A percentile compares a stretch with the other conserved stretches of the same genome.
Evolutionary conservation across 1,284 basidiomycete species (phyloP).

Genomic region (Irpex sp.): DNA sequence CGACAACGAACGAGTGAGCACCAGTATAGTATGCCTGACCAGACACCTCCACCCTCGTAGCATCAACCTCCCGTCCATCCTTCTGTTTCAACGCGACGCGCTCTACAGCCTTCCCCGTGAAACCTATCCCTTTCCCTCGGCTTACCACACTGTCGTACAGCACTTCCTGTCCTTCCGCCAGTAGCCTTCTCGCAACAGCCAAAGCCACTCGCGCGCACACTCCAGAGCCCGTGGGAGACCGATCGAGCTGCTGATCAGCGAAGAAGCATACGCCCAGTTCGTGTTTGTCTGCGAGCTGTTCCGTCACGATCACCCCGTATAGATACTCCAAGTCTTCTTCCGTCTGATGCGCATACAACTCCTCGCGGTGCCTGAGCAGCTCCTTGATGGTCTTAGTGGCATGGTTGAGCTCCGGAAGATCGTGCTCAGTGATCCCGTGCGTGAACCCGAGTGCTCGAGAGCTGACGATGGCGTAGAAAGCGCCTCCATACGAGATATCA

Average conservation of each 20-base stretch:
- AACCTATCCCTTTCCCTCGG: neutral
- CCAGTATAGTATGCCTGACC: slow-evolving; percentile 33
- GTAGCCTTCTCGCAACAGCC: slow-evolving; percentile 27
- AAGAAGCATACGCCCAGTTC: slow-evolving; percentile 37
- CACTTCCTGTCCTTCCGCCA: neutral
- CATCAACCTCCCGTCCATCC: slow-evolving; percentile 13
- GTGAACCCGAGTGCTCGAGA: slow-evolving; percentile 30
- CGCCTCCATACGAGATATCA: slow-evolving; percentile 39
- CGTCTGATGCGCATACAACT: slow-evolving; percentile 30
- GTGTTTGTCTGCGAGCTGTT: slow-evolving; percentile 16
- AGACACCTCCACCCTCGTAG: slow-evolving; percentile 28
- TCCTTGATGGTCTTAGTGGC: slow-evolving; percentile 28
- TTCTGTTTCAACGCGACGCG: neutral
- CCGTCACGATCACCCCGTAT: slow-evolving; percentile 37
- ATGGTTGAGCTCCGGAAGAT: slow-evolving; percentile 26
- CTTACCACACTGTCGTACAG: neutral
- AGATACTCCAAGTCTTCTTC: slow-evolving; percentile 32
- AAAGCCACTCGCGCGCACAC: slow-evolving; percentile 39
- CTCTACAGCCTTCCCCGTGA: neutral
- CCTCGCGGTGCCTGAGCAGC: slow-evolving; percentile 19
- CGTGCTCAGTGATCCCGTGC: slow-evolving; percentile 17
- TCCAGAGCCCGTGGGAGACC: slow-evolving; percentile 40
- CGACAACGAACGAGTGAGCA: slow-evolving; percentile 24
- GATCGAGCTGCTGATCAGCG: slow-evolving; percentile 39
- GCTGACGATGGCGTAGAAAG: slow-evolving; percentile 38